Base-by-base conservation (phyloP, 2,329 filamentous ascomycete genomes). In the Phaeosphaeriaceae sp. region DNA sequence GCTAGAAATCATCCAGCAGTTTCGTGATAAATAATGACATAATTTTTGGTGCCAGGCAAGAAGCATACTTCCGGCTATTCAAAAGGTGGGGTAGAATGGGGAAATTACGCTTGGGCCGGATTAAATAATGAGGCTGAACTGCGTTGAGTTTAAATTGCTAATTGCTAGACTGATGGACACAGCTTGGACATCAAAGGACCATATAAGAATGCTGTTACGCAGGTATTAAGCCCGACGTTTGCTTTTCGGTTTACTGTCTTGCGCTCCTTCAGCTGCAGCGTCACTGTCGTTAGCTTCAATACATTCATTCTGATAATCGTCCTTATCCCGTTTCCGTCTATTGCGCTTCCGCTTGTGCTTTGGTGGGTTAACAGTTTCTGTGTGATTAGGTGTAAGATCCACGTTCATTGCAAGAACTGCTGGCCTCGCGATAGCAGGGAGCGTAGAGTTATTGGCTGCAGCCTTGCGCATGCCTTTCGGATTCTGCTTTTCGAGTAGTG, bases 321-420 rank as follows among this genome's bases (percentile, higher is more conserved):
- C 41, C 34, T 58, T 63, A 18, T 51, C 42, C 17, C 36, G 42
- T 37, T 60, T 66, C 34, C 56, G 37, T 42, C 57, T 62, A 34
- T 63, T 63, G 35, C 60, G 63, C 38, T 63, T 67, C 32, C 52
- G 58, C 32, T 66, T 65, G 38, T 30, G 49, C 20, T 46, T 52
- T n/a, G 52, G 47, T 28, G 50, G 42, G 7, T 39, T 44, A 7
- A 20, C 20, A 12, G 18, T 26, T 30, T 41, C 37, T 38, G 32
- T 7, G 3, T 56, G 33, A 11, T 45, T 42, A 34, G 50, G 36
- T 4, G 34, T 38, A 5, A 50, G 37, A 1, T 47, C 42, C 2
- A 32, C 41, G 6, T 49, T 41, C 37, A 55, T 38, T 13, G 61
- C 49, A 9, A 63, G 49, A 23, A 44, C 50, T 30, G 60, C 63